Evolutionary conservation across 768 basidiomycete genomes (phyloP).

Genomic region (Macrocybe gigantea): DNA sequence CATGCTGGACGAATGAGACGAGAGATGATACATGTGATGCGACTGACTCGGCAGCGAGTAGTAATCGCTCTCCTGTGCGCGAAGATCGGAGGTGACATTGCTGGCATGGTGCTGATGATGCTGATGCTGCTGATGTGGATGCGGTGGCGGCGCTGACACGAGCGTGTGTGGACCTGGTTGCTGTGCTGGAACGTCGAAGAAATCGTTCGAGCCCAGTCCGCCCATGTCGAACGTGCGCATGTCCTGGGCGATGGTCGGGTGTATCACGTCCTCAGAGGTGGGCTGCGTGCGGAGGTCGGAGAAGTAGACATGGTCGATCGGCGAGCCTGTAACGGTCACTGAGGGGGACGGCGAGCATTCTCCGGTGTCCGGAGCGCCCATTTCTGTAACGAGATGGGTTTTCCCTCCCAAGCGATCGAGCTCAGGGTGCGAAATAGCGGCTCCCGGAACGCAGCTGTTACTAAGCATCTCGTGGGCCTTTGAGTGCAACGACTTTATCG

Average conservation of each 20-base stretch:
- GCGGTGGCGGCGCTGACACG: slow-evolving; percentile 10
- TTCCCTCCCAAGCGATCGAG: slow-evolving; percentile 52
- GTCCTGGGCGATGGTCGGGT: slow-evolving; percentile 51
- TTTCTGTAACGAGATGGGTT: slow-evolving; percentile 35
- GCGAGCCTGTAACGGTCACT: not conserved
- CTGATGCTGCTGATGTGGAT: slow-evolving; percentile 2
- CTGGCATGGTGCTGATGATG: not conserved
- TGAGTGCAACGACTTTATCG: slow-evolving; percentile 32
- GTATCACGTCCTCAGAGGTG: slow-evolving; percentile 21
- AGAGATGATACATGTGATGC: slow-evolving; percentile 6
- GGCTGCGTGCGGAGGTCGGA: slow-evolving; percentile 2
- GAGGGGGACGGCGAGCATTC: slow-evolving; percentile 1
- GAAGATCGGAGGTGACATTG: too few relatives aligned
- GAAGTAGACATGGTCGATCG: slow-evolving; percentile 11
- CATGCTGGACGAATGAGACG: not conserved
- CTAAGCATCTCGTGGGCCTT: slow-evolving; percentile 27
- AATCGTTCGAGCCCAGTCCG: slow-evolving; percentile 12
- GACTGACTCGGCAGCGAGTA: slow-evolving; percentile 2
- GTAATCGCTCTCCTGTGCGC: slow-evolving; percentile 2
- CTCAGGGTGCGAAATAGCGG: slow-evolving; percentile 32
- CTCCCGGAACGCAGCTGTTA: too few relatives aligned
- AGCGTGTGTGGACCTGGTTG: not conserved
- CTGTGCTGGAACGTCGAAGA: slow-evolving; percentile 19
- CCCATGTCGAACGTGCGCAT: slow-evolving; percentile 24
- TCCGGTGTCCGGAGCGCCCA: slow-evolving; percentile 4